A percentile compares a stretch with the other conserved stretches of the same genome.
Conservation (phyloP, 805 yeast genomes). For the Yarrowia hollandica region DNA sequence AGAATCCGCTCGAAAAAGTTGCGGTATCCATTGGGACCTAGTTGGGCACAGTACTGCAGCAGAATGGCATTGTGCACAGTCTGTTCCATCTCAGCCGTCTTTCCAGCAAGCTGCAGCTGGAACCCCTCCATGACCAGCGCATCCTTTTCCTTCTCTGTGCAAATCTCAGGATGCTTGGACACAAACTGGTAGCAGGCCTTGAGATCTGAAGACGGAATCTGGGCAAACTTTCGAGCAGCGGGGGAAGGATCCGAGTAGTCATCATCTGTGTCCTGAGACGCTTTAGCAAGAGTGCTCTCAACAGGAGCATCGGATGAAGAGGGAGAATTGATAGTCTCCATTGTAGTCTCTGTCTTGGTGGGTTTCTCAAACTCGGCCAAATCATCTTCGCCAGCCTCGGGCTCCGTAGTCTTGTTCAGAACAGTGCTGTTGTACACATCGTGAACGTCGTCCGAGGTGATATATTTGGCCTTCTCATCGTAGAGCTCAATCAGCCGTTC, state of each 20-base stretch:
- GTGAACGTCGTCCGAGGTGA: slow-evolving; percentile 86
- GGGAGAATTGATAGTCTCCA: slow-evolving; percentile 18
- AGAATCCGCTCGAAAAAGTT: slow-evolving; percentile 67
- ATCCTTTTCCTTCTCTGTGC: slow-evolving; percentile 84
- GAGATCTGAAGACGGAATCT: slow-evolving; percentile 53
- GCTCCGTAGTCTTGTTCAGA: background rate
- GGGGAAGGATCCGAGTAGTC: slow-evolving; percentile 48
- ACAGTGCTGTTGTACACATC: slow-evolving; percentile 71
- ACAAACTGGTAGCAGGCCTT: slow-evolving; percentile 54
- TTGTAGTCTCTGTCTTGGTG: background rate
- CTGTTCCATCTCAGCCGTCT: slow-evolving; percentile 55
- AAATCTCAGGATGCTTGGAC: slow-evolving; percentile 59
- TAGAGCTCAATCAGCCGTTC: slow-evolving; percentile 65
- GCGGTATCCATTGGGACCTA: slow-evolving; percentile 54
- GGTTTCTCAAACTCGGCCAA: slow-evolving; percentile 17
- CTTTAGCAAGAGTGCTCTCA: slow-evolving; percentile 11
- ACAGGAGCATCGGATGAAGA: slow-evolving; percentile 24
- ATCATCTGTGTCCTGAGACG: slow-evolving; percentile 32
- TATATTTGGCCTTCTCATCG: slow-evolving; percentile 69
- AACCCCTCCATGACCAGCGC: slow-evolving; percentile 91
- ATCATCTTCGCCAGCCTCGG: slow-evolving; percentile 23
- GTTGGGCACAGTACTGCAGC: slow-evolving; percentile 62
- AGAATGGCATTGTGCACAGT: slow-evolving; percentile 79
- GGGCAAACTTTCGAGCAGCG: slow-evolving; percentile 65
- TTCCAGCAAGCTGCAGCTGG: slow-evolving; percentile 69